Conservation (phyloP, 805 yeast genomes). For the Yarrowia yakushimensis region DNA sequence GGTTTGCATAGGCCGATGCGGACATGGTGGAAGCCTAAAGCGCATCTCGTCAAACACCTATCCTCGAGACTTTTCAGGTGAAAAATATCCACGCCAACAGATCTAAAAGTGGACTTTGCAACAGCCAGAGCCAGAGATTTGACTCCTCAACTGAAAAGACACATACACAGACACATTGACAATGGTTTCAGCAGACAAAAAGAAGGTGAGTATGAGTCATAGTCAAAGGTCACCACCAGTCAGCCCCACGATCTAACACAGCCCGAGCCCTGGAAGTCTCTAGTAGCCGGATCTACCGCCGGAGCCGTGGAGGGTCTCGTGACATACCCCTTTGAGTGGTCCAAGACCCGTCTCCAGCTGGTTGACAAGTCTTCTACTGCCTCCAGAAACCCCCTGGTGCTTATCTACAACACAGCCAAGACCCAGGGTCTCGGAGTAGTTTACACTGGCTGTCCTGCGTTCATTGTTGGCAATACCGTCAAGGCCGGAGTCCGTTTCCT, state of each 20-base stretch:
- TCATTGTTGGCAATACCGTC: conserved; percentile 91
- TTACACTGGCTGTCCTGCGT: conserved; percentile 95
- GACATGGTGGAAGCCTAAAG: neutral
- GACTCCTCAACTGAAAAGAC: neutral
- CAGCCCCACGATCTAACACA: conserved; percentile 20
- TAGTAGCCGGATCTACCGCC: conserved; percentile 47
- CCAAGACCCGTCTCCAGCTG: conserved; percentile 88
- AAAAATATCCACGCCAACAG: conserved; percentile 3
- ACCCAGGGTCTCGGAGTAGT: conserved; percentile 75
- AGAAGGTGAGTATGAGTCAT: conserved; percentile 20
- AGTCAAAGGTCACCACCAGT: neutral
- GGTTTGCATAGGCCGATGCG: neutral
- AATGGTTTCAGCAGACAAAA: neutral
- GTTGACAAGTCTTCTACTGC: conserved; percentile 40
- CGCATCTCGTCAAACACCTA: conserved; percentile 12
- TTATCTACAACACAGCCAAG: conserved; percentile 69
- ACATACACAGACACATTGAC: neutral
- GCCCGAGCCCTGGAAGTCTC: conserved; percentile 38
- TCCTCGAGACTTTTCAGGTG: conserved; percentile 11
- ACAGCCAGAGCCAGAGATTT: neutral
- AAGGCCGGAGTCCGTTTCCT: conserved; percentile 94
- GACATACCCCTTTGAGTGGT: conserved; percentile 96
- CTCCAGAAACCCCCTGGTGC: conserved; percentile 78
- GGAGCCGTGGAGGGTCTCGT: conserved; percentile 68
- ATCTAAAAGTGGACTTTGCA: neutral